Percentiles rank a stretch among this genome's conserved stretches.
These are phyloP conservation scores for Mycena vitilis DNA, from an alignment of 768 basidiomycete species.

Conservation along the genomic window DNA sequence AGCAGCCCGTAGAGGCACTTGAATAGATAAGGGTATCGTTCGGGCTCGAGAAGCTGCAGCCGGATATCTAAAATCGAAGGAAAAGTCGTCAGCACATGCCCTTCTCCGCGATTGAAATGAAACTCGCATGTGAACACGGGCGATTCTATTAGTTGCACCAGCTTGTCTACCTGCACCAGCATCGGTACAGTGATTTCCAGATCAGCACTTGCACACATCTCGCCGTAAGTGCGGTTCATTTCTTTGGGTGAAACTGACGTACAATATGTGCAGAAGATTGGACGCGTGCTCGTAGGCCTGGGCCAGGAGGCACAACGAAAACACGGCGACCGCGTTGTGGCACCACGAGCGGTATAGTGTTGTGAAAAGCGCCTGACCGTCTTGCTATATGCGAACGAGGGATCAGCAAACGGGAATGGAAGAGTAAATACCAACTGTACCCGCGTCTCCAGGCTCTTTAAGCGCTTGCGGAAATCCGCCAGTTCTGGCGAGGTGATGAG, in stretches of 20 bases:
- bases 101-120: background rate
- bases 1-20: conserved; percentile 97
- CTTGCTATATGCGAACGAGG: conserved; percentile 67
- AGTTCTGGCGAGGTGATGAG: conserved; percentile 96
- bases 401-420: background rate
- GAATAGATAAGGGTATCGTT: conserved; percentile 95
- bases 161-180: conserved; percentile 95
- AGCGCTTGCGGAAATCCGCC: conserved; percentile 90
- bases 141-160: conserved; percentile 97
- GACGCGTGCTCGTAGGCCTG: conserved; percentile 99
- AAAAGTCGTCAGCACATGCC: no score
- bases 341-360: conserved; percentile 98
- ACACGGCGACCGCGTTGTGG: conserved; percentile 96
- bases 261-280: conserved; percentile 96
- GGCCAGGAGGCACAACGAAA: conserved; percentile 94
- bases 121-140: conserved; percentile 95
- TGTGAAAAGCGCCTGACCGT: conserved; percentile 95
- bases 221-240: background rate
- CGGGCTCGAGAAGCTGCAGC: conserved; percentile 95
- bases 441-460: conserved; percentile 94
- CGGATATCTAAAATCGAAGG: conserved; percentile 69
- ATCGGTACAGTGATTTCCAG: conserved; percentile 96
- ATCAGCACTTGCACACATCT: conserved; percentile 74
- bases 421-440: conserved; percentile 56
- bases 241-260: conserved; percentile 31